Evolutionary conservation across 257 asterid genomes (phyloP), one percentile per base, ranked within the genome.

Genomic region (Nicotiana attenuata): DNA sequence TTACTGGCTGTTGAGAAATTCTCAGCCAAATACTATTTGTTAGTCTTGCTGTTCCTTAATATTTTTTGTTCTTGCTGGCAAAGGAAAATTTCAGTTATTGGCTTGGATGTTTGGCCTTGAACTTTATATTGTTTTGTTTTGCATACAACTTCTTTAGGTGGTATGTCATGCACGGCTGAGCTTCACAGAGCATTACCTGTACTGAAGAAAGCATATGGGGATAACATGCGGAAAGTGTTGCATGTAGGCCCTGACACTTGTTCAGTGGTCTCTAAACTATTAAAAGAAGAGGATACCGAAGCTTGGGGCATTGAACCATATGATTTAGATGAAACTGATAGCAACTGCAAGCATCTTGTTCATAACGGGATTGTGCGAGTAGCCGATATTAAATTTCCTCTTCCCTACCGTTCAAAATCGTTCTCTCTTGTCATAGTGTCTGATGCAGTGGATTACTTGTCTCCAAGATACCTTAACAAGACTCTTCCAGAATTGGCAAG

Each of bases 291-390:
- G 80, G 97, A 92, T 73, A 91, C 94, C 19, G 97, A 92, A 88
- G 98, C 94, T 47, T 93, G 98, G 97, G 98, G 98, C 15, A 67
- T 95, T 63, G 98, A 95, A 80, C 97, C 98, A 28, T 93, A 92
- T 67, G 98, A 93, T 76, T 82, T 92, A 63, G 97, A 93, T 60
- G 97, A 95, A 80, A 83, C 89, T 28, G 97, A 93, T 88, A 88
- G 86, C 82, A 88, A 79, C 88, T 95, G 98, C 93, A 91, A 69
- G 90, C 85, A 84, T 81, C 97, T 93, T 83, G 92, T 91, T 83
- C 97, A 86, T 82, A 93, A 90, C 85, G 97, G 97, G 81, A 35
- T 90, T 75, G 97, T 92, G 71, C 97, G 98, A 53, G 94, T 89
- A 81, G 96, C 97, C n/a, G 97, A 95, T 86, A 89, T 95, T 75